Evolutionary conservation across 208 protist species (phyloP), one percentile per base, ranked within the genome.

Genomic region (Acanthamoeba castellanii): DNA sequence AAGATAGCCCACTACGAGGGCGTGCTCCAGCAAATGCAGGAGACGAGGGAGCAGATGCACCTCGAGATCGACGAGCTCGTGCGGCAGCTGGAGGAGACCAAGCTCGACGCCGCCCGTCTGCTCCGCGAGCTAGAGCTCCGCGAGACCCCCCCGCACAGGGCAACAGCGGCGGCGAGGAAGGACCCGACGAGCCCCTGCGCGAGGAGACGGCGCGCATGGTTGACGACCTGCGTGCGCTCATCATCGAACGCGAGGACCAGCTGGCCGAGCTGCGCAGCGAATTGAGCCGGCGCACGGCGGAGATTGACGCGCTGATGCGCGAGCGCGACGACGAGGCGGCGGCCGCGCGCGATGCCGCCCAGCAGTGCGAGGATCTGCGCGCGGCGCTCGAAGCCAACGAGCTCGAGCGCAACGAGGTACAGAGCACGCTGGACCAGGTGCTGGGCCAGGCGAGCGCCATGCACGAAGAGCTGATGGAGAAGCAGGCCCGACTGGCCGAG

Each of bases 201-300:
- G 72, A 81, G 72, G 72, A 81, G 72, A 50, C 72, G 13, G 72
- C 72, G 14, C 72, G 72, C 72, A 81, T 81, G 72, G 34, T 81
- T 0, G 72, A 81, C 27, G 72, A 81, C 37, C 72, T 81, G 72
- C 72, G 72, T 34, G 8, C 72, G 37, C 30, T 81, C 34, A 50
- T 81, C 37, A 42, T 52, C 18, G 72, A 42, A 50, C 72, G 72
- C 37, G 72, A 81, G 37, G 72, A 42, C 8, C 37, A 81, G 72
- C 37, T 81, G 14, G n/a, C 34, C 8, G 72, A 42, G 30, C 72
- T 81, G 72, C 72, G 72, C 37, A 7, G 50, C 27, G 18, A 81
- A 20, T 6, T 81, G 34, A 3, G 34, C 3, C 32, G 72, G 18
- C 72, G 22, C 72, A 32, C 30, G 20, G 34, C 47, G 3, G 72